Percentiles rank a stretch among this genome's conserved stretches.
Evolutionary conservation across 441 rosid species (phyloP).

Genomic region (Eugenia klotzschiana): DNA sequence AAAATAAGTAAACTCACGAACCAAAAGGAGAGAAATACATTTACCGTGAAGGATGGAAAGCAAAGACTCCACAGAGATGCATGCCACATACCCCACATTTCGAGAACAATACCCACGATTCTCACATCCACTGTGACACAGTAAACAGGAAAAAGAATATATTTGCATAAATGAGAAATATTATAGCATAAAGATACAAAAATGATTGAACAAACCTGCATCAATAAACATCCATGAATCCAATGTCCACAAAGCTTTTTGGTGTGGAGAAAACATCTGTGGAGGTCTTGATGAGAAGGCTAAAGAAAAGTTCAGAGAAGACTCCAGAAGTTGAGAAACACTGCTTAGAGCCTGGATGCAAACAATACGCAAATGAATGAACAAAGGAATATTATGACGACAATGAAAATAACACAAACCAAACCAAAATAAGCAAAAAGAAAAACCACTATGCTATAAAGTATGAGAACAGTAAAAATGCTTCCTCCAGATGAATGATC

Average conservation of each 20-base stretch:
- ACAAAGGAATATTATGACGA: background rate
- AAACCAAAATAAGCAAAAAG: background rate
- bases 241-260: conserved; percentile 65
- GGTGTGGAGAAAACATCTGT: conserved; percentile 67
- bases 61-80: conserved; percentile 62
- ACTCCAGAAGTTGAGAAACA: conserved; percentile 31
- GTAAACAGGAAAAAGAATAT: background rate
- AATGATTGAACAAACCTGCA: conserved; percentile 23
- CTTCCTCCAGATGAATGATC: background rate
- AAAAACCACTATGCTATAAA: background rate
- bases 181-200: background rate
- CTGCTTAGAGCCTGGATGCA: conserved; percentile 32
- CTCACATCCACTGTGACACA: conserved; percentile 44
- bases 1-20: background rate
- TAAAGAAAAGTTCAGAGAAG: conserved; percentile 44
- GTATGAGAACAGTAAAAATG: background rate
- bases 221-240: conserved; percentile 59
- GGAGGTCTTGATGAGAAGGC: conserved; percentile 63
- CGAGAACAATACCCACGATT: conserved; percentile 57
- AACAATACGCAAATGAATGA: background rate
- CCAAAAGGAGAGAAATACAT: background rate
- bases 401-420: background rate
- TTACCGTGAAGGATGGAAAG: conserved; percentile 40
- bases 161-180: background rate
- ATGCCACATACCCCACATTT: conserved; percentile 97